Evolutionary conservation across 176 grass and related monocot species (phyloP).

Genomic region (Phragmites australis): DNA sequence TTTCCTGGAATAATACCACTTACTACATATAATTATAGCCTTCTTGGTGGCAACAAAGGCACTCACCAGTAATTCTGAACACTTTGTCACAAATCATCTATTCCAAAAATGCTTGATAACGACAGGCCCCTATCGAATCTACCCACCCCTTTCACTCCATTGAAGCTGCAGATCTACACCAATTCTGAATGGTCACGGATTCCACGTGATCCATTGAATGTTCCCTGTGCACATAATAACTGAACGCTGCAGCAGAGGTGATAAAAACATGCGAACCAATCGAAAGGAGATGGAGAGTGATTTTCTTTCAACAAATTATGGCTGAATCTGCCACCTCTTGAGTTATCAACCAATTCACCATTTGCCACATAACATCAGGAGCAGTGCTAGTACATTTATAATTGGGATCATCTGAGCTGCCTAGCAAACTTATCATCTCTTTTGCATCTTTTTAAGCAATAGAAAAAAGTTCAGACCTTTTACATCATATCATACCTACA

Average conservation of each 20-base stretch:
- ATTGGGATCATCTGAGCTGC: not conserved
- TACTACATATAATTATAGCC: not conserved
- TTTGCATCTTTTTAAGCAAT: no score
- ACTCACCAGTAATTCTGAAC: not conserved
- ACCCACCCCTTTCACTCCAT: constrained; percentile 22
- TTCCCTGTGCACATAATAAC: constrained; percentile 19
- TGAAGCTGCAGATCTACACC: constrained; percentile 38
- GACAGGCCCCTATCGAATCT: not conserved
- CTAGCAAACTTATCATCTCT: not conserved
- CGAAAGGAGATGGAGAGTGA: not conserved
- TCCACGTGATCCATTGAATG: constrained; percentile 52
- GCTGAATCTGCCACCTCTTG: constrained; percentile 13
- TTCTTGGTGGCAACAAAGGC: not conserved
- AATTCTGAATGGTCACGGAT: constrained; percentile 23
- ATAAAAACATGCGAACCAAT: constrained; percentile 25
- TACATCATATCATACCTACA: no score
- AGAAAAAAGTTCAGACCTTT: no score
- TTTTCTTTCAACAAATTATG: constrained; percentile 10
- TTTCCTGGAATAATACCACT: constrained; percentile 15
- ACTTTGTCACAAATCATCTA: not conserved
- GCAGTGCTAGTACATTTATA: constrained; percentile 15
- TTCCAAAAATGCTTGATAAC: not conserved
- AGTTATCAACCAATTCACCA: constrained; percentile 6
- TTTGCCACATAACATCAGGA: constrained; percentile 21
- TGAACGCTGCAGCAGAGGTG: constrained; percentile 17